Conservation (phyloP, 345 rosid species). For the Ricinus communis region DNA sequence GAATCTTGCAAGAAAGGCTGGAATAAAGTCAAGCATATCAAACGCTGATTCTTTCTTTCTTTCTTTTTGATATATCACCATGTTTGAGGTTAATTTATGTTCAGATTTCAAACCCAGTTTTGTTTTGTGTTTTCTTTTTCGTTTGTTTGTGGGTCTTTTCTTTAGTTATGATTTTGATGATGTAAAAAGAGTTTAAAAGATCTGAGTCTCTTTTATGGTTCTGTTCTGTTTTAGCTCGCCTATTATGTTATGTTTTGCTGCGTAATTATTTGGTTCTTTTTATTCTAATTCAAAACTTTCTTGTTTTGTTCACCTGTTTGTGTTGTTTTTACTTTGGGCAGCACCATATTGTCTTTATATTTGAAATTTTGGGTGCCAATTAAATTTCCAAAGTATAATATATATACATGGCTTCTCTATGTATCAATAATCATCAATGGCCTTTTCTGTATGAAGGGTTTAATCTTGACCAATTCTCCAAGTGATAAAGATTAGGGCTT, state of each 20-base stretch:
- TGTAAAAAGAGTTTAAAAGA: neutral
- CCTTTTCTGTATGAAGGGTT: no score
- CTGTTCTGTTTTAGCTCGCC: neutral
- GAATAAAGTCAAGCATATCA: conserved; percentile 73
- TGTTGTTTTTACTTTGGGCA: no score
- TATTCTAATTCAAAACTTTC: neutral
- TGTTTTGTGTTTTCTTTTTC: neutral
- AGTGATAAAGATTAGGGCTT: no score
- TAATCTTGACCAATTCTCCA: no score
- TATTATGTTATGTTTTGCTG: neutral
- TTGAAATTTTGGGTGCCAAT: no score
- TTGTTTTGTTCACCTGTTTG: no score
- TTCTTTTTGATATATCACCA: neutral
- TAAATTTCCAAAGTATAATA: no score
- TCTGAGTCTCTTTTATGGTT: neutral
- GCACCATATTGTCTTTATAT: no score
- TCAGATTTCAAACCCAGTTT: no score
- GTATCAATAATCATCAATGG: no score
- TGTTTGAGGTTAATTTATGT: neutral
- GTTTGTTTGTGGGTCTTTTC: neutral
- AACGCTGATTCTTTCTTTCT: conserved; percentile 34
- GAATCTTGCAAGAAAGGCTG: conserved; percentile 89
- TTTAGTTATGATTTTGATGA: neutral
- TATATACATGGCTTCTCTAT: no score
- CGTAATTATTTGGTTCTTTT: neutral